Evolutionary conservation across 805 yeast genomes (phyloP), one percentile per base, ranked within the genome.

Genomic region (Spathaspora arborariae): DNA sequence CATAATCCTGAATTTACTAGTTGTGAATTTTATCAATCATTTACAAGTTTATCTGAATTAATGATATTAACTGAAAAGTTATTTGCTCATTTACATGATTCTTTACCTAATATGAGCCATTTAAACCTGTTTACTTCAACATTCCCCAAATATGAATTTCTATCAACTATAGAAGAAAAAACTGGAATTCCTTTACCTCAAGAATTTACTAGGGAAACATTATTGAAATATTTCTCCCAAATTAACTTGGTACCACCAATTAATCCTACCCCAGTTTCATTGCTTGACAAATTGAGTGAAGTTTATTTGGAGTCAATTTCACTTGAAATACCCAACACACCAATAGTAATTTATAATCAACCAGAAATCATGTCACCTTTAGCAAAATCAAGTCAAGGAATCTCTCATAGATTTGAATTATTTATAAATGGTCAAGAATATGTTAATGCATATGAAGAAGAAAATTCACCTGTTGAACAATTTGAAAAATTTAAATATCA

Each of bases 371-470:
- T 91, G 74, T 88, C 98, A 0, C 97, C 99, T 8, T 68, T 94
- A 37, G 89, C 97, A 1, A 92, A 94, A 64, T 81, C 92, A 0
- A 59, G 70, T 0, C 73, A 67, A 46, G 72, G 68, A 8, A 59
- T 76, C 3, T 84, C 96, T 0, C 74, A 80, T 41, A 65, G 99
- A 41, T 94, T 92, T 60, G 99, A 94, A 66, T 64, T 94, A 41
- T 90, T 88, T 58, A 82, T 94, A 46, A 67, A 76, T 38, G 91
- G 94, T 0, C 76, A 77, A 51, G 99, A 94, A 64, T 84, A 82
- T 51, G 86, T 85, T 20, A 94, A 94, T 62, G 96, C 98, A 0
- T 94, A 94, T 61, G 99, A 94, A 56, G 99, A 94, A 64, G 98
- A 94, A 59, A 94, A 94, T 64, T 81, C 84, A 36, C 99, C 99